Evolutionary conservation across 2,329 filamentous ascomycete species (phyloP).

Genomic region (Botrytis tulipae): DNA sequence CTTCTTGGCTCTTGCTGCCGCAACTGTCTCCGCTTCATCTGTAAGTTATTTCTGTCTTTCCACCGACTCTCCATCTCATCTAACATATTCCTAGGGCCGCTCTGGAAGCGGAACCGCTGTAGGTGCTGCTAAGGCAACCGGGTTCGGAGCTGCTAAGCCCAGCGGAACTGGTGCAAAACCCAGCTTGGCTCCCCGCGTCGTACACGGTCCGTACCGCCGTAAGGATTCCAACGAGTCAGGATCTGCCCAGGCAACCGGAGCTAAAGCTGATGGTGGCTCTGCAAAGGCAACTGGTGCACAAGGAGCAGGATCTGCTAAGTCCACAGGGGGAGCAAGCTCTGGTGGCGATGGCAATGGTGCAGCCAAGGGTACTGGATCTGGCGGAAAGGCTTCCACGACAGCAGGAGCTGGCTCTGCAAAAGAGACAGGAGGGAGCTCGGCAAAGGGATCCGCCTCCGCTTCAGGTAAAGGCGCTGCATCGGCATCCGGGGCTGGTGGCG

Average conservation of each 20-base stretch:
- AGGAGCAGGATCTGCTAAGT: constrained; percentile 1
- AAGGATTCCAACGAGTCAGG: background rate
- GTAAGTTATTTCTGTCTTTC: constrained; percentile 14
- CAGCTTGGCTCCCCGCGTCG: background rate
- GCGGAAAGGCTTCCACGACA: background rate
- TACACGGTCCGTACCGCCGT: constrained; percentile 7
- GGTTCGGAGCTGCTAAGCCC: constrained; percentile 10
- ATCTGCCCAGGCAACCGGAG: background rate
- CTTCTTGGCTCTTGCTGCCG: constrained; percentile 29
- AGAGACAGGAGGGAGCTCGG: background rate
- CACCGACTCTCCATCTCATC: background rate
- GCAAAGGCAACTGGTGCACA: background rate
- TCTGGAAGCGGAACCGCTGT: background rate
- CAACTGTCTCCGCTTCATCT: constrained; percentile 27
- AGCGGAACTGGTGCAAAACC: background rate
- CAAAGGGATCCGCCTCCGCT: background rate
- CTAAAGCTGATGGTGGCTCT: background rate
- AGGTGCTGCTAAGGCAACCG: background rate
- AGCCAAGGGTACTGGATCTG: background rate
- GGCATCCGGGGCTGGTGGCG: constrained; percentile 14
- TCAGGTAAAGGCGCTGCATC: background rate
- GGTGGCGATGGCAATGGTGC: background rate
- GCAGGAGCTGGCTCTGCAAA: constrained; percentile 2
- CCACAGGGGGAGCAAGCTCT: background rate
- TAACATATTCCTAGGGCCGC: constrained; percentile 17